These are phyloP conservation scores for Lolium multiflorum DNA, from an alignment of 176 grass and related monocot species.

Conservation along the genomic window DNA sequence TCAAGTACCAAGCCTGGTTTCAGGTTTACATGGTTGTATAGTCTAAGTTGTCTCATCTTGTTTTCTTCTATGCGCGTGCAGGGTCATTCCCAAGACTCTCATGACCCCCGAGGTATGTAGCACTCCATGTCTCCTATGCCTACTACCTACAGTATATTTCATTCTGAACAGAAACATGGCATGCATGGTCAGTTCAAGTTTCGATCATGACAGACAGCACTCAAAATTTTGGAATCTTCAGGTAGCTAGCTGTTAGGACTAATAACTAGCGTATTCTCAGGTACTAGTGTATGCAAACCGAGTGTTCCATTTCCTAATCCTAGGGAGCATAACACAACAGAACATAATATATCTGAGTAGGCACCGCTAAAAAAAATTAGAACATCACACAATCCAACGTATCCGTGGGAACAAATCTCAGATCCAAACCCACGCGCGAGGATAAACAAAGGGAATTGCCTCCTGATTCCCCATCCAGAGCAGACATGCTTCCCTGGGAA, in stretches of 20 bases:
- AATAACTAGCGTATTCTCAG: too few species aligned
- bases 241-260: too few species aligned
- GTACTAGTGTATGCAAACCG: too few species aligned
- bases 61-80: conserved; percentile 44
- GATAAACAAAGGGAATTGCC: conserved; percentile 4
- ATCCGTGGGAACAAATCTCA: neutral
- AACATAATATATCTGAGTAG: neutral
- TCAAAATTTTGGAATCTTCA: neutral
- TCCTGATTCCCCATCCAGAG: neutral
- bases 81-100: conserved; percentile 64
- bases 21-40: neutral
- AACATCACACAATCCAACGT: neutral
- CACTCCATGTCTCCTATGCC: too few species aligned
- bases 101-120: conserved; percentile 65
- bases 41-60: conserved; percentile 6
- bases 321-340: neutral
- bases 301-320: neutral
- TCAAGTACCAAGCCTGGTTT: neutral
- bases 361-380: neutral
- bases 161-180: too few species aligned
- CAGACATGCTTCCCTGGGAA: neutral
- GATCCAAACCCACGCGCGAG: conserved; percentile 1
- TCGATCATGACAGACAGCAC: neutral
- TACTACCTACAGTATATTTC: too few species aligned
- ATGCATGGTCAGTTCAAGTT: too few species aligned